Evolutionary conservation across 2,329 filamentous ascomycete genomes (phyloP), one percentile per base, ranked within the genome.

Genomic region (Paramyrothecium roridum): DNA sequence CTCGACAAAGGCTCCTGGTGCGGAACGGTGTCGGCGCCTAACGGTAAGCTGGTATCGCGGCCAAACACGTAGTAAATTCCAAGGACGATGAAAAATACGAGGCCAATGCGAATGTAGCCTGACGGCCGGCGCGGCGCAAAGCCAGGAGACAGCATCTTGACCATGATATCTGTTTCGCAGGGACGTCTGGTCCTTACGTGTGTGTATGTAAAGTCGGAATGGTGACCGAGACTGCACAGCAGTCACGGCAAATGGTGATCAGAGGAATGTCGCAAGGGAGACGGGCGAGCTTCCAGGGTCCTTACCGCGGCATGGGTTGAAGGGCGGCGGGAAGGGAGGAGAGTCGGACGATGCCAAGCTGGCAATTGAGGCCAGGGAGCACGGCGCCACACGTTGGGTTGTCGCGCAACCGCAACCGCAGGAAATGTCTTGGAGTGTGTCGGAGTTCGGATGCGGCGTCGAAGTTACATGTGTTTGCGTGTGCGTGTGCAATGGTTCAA

Each of bases 51-150:
- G 43, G 33, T 8, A 53, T 50, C 17, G 30, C 50, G 54, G 56
- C 54, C 63, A 23, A 70, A 64, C 2, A 57, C 55, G 63, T 70
- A 73, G 23, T 70, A 59, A n/a, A 61, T 59, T 33, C 67, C 61
- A 33, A 74, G 47, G 17, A 79, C 45, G 40, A 78, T 53, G 40
- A 68, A 50, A 53, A 69, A 67, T n/a, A 76, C 63, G 43, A 76
- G 56, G 26, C 68, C 60, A 55, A 75, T 78, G 54, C 75, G 76
- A 23, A 77, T 56, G 54, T 78, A 67, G 61, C 76, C 72, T 51
- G 75, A 76, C 10, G 70, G 72, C 53, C 76, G 73, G 56, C 76
- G 71, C 54, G 74, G 72, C 45, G 74, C 73, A 55, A 78, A 77
- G 33, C 68, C 68, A 34, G 73, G 69, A 58, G 73, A 70, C 56